Percentiles rank a stretch among this genome's conserved stretches.
Evolutionary conservation across 495 filamentous ascomycete species (phyloP).

Genomic region (Annulohypoxylon nitens): DNA sequence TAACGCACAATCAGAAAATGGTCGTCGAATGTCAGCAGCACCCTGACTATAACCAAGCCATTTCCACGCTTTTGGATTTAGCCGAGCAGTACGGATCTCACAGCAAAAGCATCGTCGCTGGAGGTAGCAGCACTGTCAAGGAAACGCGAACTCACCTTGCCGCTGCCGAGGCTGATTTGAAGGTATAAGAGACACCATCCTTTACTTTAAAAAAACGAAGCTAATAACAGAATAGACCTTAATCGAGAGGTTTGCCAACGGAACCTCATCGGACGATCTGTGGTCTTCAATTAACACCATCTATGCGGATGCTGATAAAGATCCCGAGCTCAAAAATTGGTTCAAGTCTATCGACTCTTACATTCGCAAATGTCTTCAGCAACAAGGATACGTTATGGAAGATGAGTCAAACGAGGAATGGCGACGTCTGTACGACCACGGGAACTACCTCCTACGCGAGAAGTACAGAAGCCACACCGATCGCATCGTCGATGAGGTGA

Average conservation of each 20-base stretch:
- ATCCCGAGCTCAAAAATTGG: constrained; percentile 90
- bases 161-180: constrained; percentile 82
- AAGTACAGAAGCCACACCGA: constrained; percentile 91
- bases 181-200: constrained; percentile 59
- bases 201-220: constrained; percentile 48
- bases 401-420: constrained; percentile 85
- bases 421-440: constrained; percentile 86
- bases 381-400: constrained; percentile 92
- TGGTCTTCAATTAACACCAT: constrained; percentile 88
- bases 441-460: constrained; percentile 87
- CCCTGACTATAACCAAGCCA: constrained; percentile 88
- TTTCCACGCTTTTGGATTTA: constrained; percentile 84
- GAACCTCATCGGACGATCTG: constrained; percentile 87
- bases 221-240: constrained; percentile 76
- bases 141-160: constrained; percentile 75
- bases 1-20: constrained; percentile 76
- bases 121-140: constrained; percentile 75
- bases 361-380: constrained; percentile 84
- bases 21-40: constrained; percentile 94
- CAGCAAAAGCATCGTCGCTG: constrained; percentile 70
- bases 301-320: constrained; percentile 90
- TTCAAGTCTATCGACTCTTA: constrained; percentile 83
- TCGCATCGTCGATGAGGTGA: constrained; percentile 87
- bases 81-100: constrained; percentile 90
- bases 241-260: constrained; percentile 95